Percentiles rank a stretch among this genome's conserved stretches.
Evolutionary conservation across 371 early-diverging fungal species (phyloP).

Genomic region (Rhizomucor miehei): DNA sequence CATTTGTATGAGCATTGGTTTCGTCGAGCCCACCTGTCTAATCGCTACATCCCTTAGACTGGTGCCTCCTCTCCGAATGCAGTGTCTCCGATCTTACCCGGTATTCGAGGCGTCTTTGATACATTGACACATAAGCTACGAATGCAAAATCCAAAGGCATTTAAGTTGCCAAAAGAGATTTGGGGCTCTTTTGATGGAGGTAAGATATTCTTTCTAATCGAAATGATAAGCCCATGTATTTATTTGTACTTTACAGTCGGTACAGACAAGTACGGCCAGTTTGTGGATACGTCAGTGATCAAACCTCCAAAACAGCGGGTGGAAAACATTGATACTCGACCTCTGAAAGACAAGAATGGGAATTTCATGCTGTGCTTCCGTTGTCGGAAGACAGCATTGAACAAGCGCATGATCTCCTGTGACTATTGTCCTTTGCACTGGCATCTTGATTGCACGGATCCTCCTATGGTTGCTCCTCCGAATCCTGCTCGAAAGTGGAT

Average conservation of each 20-base stretch:
- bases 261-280: constrained; percentile 57
- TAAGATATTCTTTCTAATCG: constrained; percentile 13
- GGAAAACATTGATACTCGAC: constrained; percentile 36
- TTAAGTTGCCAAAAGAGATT: constrained; percentile 45
- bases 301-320: constrained; percentile 36
- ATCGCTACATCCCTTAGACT: not conserved
- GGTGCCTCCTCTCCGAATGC: constrained; percentile 1
- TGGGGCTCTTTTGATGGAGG: constrained; percentile 52
- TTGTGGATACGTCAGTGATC: constrained; percentile 41
- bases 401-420: constrained; percentile 65
- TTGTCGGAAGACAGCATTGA: constrained; percentile 59
- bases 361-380: constrained; percentile 56
- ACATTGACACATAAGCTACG: constrained; percentile 37
- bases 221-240: not conserved
- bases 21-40: not conserved
- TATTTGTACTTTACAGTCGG: constrained; percentile 30
- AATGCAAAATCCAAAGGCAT: constrained; percentile 45
- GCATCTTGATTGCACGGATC: constrained; percentile 87
- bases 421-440: constrained; percentile 80
- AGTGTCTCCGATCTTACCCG: not conserved
- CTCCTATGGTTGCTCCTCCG: constrained; percentile 67
- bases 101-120: constrained; percentile 30
- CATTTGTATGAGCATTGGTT: too few species aligned
- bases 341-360: constrained; percentile 51
- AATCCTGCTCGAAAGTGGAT: constrained; percentile 70